Conservation (phyloP, 2,329 filamentous ascomycete genomes). For the Talaromyces amestolkiae region DNA sequence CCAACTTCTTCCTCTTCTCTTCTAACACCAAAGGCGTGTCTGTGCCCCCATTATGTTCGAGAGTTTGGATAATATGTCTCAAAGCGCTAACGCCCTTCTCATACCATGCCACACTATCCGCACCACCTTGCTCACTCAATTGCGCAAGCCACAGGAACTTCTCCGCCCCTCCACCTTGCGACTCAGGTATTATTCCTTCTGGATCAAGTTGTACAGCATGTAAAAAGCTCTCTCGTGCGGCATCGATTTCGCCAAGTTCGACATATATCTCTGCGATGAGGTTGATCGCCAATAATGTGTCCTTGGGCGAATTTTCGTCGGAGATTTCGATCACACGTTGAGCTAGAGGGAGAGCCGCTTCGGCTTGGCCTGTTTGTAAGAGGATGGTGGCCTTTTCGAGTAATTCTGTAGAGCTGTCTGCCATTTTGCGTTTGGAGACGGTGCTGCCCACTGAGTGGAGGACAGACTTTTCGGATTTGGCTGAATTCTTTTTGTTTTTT, state of each 20-base stretch:
- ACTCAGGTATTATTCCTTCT: slow-evolving; percentile 67
- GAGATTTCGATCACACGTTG: slow-evolving; percentile 50
- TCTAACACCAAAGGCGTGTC: slow-evolving; percentile 48
- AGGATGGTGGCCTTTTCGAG: slow-evolving; percentile 57
- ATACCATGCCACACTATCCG: slow-evolving; percentile 61
- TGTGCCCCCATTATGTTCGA: slow-evolving; percentile 53
- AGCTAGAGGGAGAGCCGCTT: slow-evolving; percentile 56
- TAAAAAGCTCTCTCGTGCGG: slow-evolving; percentile 69
- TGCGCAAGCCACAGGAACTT: slow-evolving; percentile 96
- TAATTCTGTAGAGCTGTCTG: slow-evolving; percentile 54
- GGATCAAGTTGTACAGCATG: slow-evolving; percentile 73
- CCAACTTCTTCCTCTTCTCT: slow-evolving; percentile 77
- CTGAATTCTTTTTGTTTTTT: slow-evolving; percentile 42
- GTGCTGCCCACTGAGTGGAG: slow-evolving; percentile 41
- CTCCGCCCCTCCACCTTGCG: slow-evolving; percentile 77
- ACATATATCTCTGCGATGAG: slow-evolving; percentile 78
- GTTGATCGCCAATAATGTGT: slow-evolving; percentile 61
- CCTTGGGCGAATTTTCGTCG: slow-evolving; percentile 34
- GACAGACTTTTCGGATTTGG: slow-evolving; percentile 44
- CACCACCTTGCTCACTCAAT: slow-evolving; percentile 65
- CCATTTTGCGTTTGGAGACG: slow-evolving; percentile 42
- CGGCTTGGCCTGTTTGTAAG: slow-evolving; percentile 58
- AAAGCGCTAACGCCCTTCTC: slow-evolving; percentile 67
- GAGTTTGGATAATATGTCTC: slow-evolving; percentile 64
- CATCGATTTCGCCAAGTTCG: slow-evolving; percentile 76